Evolutionary conservation across 1,284 basidiomycete genomes (phyloP), one percentile per base, ranked within the genome.

Genomic region (Boletus smithii): DNA sequence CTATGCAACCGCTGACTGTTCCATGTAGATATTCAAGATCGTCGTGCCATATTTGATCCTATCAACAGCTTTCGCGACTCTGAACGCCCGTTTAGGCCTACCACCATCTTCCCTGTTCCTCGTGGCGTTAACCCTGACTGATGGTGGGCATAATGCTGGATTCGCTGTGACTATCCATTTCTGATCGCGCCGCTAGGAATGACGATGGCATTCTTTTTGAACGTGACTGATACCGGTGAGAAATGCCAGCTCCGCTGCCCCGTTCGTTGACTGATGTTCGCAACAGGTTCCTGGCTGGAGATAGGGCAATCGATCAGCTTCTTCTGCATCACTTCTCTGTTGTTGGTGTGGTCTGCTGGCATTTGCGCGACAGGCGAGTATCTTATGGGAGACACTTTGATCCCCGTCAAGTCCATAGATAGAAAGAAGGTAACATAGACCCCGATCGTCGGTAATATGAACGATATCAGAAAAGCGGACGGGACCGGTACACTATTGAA

Each of bases 271-370:
- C 49, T 65, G 45, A 67, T 45, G 35, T 20, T 29, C 16, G 17
- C 5, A 30, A 18, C 42, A 75, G 85, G 86, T 0, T 91, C 87
- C 6, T 95, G 91, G 92, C 70, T 94, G 44, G 89, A 94, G 62
- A 94, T 93, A 48, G 91, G 91, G 5, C 88, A 91, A 65, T 86
- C 85, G 0, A 93, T 94, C 60, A 90, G 80, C 46, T 91, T 92
- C 68, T 94, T 93, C 67, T 88, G 86, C 57, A 90, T 93, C 56
- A 81, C 88, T 1, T 92, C 89, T 3, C 67, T 92, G 36, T 69
- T 94, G 42, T 73, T 90, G 42, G 74, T 90, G 22, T 92, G 87
- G 79, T 87, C 89, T 1, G 84, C 83, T 29, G 85, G 83, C 0
- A 80, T 89, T 18, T 87, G 83, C 56, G 81, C 77, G 0, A 69